Conservation (phyloP, 768 basidiomycete genomes). For the Tulasnella sp. region DNA sequence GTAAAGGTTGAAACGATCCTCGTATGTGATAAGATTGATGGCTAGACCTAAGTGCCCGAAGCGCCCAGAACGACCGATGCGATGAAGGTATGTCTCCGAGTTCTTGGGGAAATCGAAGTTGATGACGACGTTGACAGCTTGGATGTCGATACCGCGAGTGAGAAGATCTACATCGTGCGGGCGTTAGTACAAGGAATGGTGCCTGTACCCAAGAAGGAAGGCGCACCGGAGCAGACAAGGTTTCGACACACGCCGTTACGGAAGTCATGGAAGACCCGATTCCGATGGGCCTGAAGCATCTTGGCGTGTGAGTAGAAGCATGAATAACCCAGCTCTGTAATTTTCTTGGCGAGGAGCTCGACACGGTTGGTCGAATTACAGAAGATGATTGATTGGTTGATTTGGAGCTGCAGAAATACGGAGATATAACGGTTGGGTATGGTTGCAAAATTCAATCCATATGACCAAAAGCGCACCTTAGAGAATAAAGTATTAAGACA, state of each 20-base stretch:
- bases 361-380: constrained; percentile 99
- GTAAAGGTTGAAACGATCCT: constrained; percentile 96
- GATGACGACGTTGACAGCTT: constrained; percentile 99
- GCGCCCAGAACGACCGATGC: constrained; percentile 94
- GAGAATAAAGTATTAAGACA: constrained; percentile 99
- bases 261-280: constrained; percentile 99
- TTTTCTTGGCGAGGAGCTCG: constrained; percentile 97
- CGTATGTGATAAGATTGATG: constrained; percentile 95
- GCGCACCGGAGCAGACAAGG: constrained; percentile 68
- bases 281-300: constrained; percentile 98
- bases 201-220: not conserved
- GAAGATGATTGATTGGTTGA: constrained; percentile 99
- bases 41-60: constrained; percentile 96
- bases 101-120: constrained; percentile 99
- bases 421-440: not conserved
- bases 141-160: constrained; percentile 98
- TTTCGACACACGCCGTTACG: constrained; percentile 96
- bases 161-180: constrained; percentile 61
- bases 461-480: constrained; percentile 48
- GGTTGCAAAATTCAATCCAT: not conserved
- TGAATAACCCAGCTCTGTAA: constrained; percentile 97
- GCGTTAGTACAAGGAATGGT: not conserved
- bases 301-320: constrained; percentile 99
- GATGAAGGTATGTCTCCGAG: constrained; percentile 96
- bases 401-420: constrained; percentile 69